phyloP scores from a whole-genome alignment of 106 monocot species.

The Agapanthus africanus region DNA sequence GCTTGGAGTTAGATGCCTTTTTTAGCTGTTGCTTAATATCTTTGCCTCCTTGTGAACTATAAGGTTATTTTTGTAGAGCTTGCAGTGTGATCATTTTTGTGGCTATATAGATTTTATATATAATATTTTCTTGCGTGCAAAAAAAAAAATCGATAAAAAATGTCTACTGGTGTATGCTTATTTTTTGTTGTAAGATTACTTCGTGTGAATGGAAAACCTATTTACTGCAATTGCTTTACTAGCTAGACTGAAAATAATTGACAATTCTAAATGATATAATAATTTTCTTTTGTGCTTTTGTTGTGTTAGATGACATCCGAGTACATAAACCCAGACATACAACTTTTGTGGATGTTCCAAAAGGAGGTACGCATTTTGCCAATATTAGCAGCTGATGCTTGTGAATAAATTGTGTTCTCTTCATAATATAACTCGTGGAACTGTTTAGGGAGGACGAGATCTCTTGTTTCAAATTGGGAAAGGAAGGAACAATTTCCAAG shows the following conservation, averaged over 20 bases:
- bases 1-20: background rate
- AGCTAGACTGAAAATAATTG: background rate
- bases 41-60: background rate
- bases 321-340: constrained; percentile 42
- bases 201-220: background rate
- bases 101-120: background rate
- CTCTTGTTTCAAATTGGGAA: constrained; percentile 58
- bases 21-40: background rate
- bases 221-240: background rate
- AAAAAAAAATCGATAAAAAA: no score
- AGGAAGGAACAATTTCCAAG: constrained; percentile 43
- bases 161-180: no score
- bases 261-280: background rate
- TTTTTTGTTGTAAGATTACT: no score
- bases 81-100: background rate
- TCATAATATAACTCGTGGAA: constrained; percentile 7
- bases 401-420: constrained; percentile 1
- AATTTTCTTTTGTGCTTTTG: background rate
- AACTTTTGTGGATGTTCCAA: constrained; percentile 39
- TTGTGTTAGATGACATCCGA: constrained; percentile 50
- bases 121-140: no score
- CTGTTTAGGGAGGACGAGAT: constrained; percentile 46
- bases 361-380: constrained; percentile 40
- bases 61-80: background rate
- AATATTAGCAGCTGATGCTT: background rate